A percentile compares a stretch with the other conserved stretches of the same genome.
Evolutionary conservation across 306 rosid species (phyloP).

Genomic region (Comarum palustre): DNA sequence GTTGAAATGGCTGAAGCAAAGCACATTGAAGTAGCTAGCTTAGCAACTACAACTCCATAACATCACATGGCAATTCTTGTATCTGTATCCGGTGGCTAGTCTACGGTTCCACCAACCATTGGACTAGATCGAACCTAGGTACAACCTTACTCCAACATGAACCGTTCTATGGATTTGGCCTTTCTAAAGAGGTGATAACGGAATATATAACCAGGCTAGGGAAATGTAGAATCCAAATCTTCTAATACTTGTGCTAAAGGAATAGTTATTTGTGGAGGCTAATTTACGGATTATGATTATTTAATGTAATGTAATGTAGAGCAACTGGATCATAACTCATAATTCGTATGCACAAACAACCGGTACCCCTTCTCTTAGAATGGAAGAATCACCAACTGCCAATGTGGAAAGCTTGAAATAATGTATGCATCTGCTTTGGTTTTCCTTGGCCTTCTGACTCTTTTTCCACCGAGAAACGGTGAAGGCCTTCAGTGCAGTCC

Average conservation of each 20-base stretch:
- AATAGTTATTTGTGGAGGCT: not conserved
- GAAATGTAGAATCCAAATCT: not conserved
- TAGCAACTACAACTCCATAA: constrained; percentile 41
- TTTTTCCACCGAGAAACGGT: not conserved
- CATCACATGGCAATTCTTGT: constrained; percentile 13
- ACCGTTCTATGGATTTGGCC: not conserved
- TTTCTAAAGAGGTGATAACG: not conserved
- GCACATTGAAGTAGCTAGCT: constrained; percentile 22
- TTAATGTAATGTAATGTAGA: not conserved
- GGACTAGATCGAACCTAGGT: not conserved
- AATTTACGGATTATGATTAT: not conserved
- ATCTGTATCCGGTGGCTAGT: not conserved
- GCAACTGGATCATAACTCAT: not conserved
- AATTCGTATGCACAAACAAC: not conserved
- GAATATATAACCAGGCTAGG: not conserved
- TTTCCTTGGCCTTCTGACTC: not conserved
- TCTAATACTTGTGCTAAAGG: not conserved
- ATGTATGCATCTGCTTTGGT: not conserved
- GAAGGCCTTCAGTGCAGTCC: not conserved
- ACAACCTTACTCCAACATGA: constrained; percentile 1
- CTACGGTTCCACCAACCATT: not conserved
- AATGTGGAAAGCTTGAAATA: not conserved
- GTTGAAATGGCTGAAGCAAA: constrained; percentile 83
- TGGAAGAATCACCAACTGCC: not conserved
- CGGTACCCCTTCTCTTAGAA: not conserved